A percentile compares a stretch with the other conserved stretches of the same genome.
Evolutionary conservation across 257 asterid genomes (phyloP).

Genomic region (Pogostemon cablin): DNA sequence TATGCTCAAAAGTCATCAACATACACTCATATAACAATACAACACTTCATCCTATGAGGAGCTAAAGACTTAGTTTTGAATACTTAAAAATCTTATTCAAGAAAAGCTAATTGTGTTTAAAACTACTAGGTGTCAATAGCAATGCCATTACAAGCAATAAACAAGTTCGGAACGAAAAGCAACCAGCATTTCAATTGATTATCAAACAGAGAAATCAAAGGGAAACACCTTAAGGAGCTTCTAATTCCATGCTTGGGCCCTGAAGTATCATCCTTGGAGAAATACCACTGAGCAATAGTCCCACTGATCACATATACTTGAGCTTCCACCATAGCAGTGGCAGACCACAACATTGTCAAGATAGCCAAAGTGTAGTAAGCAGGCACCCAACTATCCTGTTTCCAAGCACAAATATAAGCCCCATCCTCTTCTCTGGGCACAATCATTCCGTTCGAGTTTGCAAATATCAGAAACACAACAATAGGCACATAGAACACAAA

Average conservation of each 20-base stretch:
- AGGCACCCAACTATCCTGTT: conserved; percentile 93
- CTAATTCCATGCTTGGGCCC: conserved; percentile 76
- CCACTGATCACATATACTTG: conserved; percentile 91
- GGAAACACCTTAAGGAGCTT: conserved; percentile 72
- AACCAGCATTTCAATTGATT: not conserved
- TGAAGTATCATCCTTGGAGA: conserved; percentile 63
- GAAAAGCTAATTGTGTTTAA: conserved; percentile 1
- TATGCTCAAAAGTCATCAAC: not conserved
- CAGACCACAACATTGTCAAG: conserved; percentile 95
- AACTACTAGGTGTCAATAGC: conserved; percentile 3
- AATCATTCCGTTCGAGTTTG: conserved; percentile 74
- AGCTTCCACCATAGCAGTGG: conserved; percentile 86
- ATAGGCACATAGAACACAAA: conserved; percentile 71
- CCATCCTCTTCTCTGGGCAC: conserved; percentile 68
- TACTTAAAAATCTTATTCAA: not conserved
- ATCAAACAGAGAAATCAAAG: conserved; percentile 19
- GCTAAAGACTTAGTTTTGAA: too few relatives aligned
- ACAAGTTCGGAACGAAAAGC: not conserved
- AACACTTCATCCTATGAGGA: not conserved
- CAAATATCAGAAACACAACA: conserved; percentile 73
- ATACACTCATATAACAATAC: not conserved
- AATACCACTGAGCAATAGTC: conserved; percentile 92
- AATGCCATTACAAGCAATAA: conserved; percentile 16
- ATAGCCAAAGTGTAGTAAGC: conserved; percentile 82
- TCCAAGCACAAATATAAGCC: conserved; percentile 78